These are phyloP conservation scores for Pichia sp. DNA, from an alignment of 1,139 yeast genomes.

Conservation along the genomic window DNA sequence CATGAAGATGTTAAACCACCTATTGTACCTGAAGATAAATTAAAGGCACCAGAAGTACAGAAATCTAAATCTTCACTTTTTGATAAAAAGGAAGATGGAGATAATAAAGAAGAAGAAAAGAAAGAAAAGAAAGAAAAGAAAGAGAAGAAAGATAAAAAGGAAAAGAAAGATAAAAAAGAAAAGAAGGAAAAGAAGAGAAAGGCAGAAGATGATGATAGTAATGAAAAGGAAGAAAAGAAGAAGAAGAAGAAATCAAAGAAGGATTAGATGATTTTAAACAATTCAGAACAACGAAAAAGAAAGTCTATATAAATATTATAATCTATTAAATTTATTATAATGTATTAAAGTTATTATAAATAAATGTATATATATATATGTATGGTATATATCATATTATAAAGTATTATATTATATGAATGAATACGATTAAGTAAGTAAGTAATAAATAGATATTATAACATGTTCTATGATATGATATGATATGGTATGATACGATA, in stretches of 20 bases:
- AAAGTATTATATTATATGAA: too few species aligned
- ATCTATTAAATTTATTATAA: too few species aligned
- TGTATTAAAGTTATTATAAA: too few species aligned
- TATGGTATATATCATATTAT: too few species aligned
- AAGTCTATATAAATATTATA: too few species aligned
- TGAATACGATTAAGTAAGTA: too few species aligned
- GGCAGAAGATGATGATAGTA: not conserved
- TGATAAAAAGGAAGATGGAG: slow-evolving; percentile 29
- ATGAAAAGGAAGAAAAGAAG: slow-evolving; percentile 16
- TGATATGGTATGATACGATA: too few species aligned
- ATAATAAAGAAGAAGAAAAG: slow-evolving; percentile 31
- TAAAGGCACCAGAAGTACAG: slow-evolving; percentile 39
- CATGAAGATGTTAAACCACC: slow-evolving; percentile 61
- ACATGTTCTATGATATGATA: too few species aligned
- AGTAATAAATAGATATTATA: too few species aligned
- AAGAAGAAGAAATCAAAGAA: slow-evolving; percentile 45
- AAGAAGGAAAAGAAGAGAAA: slow-evolving; percentile 30
- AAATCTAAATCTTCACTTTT: slow-evolving; percentile 42
- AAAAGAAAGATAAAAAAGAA: slow-evolving; percentile 53
- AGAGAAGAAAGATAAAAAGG: slow-evolving; percentile 47
- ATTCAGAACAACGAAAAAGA: too few species aligned
- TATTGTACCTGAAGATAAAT: slow-evolving; percentile 31
- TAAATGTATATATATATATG: too few species aligned
- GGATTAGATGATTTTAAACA: slow-evolving; percentile 16
- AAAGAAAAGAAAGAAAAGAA: slow-evolving; percentile 50